Base-by-base conservation (phyloP, 176 grass and related monocot species). In the Oryza meridionalis region DNA sequence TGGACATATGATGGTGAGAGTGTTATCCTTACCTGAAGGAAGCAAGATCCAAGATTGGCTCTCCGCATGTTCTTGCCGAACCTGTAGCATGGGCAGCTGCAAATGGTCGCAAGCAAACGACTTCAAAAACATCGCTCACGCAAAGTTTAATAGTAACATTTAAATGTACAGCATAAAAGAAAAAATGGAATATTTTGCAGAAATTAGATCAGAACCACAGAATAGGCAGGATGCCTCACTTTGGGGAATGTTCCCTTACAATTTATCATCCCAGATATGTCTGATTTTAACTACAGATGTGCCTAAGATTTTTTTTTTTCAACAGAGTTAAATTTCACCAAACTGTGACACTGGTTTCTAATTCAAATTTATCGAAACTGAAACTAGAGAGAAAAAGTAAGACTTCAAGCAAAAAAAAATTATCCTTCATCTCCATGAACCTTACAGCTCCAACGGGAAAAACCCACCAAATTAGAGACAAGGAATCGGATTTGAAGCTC, bases 81-180 rank as follows among this genome's bases (percentile, higher is more conserved):
- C 77, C 87, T 93, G 85, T 95, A 98, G 84, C 91, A 98, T 49
- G 96, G 96, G 22, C 93, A 95, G 72, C 96, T 98, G 90, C 91
- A 90, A 80, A 86, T 70, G 79, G 45, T 82, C 47, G 76, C 76
- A 89, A 25, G 65, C 53, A 82, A 78, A 46, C 3, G 13, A 14
- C 37, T 77, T 91, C 69, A 76, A 43, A 43, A 82, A 51, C 6
- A 31, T 75, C 55, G 45, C 32, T 19, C n/a, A 15, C 21, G 72
- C 25, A 67, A 68, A 82, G 80, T 86, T 83, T 68, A 67, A 67
- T 61, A 29, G 72, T 76, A 53, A 33, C 32, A 86, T 24, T 9
- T 7, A 49, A 69, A 77, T 61, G 65, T 55, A 33, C 19, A 81
- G 55, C 19, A 70, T 66, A 72, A 31, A 21, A 46, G 51, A 74